Base-by-base conservation (phyloP, 1,284 basidiomycete genomes). In the Anthracocystis setariae region DNA sequence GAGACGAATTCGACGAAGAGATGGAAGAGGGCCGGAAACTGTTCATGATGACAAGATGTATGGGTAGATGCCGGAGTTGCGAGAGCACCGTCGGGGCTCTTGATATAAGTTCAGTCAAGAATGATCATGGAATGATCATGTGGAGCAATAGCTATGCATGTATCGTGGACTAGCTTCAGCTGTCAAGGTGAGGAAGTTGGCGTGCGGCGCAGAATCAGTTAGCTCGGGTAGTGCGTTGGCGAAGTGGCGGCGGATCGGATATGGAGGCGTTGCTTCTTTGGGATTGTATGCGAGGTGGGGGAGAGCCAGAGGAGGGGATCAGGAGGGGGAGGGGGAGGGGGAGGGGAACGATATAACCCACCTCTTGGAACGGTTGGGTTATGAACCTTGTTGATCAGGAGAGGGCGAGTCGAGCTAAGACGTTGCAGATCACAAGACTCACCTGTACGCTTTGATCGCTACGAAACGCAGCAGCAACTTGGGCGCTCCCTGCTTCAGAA, bases 291-390 rank as follows among this genome's bases (percentile, higher is more conserved):
- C 39, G 18, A 21, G 18, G 27, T 21, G 23, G 43, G 13, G 7
- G 32, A 37, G 39, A 15, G 24, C 15, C 38, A 38, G 29, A 7
- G 18, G 18, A n/a, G 33, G 25, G 44, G 39, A 39, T 17, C 27
- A 38, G 37, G 40, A 32, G 8, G 12, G 35, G 39, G 18, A 20
- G 13, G 37, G 33, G 21, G 24, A 13, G 46, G n/a, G 33, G 27
- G 40, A 13, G 24, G 54, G 18, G 49, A 40, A 33, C 55, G 63
- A 66, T 66, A 66, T 59, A 46, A 35, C 63, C n/a, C 52, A 23
- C 24, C 42, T 35, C 40, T 51, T 23, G 52, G 52, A 29, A 18
- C 27, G 23, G 25, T 27, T 37, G 20, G 49, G 44, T 46, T 35
- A 52, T 52, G 27, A 40, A 52, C 20, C 18, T 27, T 29, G 35